Base-by-base conservation (phyloP, 345 rosid species). In the Ceriops tagal region DNA sequence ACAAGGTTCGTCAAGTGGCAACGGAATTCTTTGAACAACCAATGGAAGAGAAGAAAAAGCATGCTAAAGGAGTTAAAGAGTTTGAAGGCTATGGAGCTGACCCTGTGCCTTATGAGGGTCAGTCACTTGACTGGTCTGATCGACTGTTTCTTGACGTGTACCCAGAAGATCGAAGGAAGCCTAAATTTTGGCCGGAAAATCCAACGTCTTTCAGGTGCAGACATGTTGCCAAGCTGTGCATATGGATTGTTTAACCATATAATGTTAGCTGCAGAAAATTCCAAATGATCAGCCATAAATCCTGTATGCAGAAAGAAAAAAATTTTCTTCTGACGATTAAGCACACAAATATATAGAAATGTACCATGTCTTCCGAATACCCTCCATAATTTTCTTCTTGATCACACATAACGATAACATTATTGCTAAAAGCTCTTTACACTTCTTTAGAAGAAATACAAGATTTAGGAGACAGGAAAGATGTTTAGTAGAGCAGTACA, bases 101-200 rank as follows among this genome's bases (percentile, higher is more conserved):
- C 31, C 59, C 59, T 56, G 31, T 56, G 30, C 59, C 59, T 24
- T 56, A 56, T 24, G 59, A 56, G 24, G 59, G 59, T 27, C 59
- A 56, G 30, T 56, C 59, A 0, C 59, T 56, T 37, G 77, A 73
- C 77, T 67, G 77, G 77, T 73, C 77, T 31, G 77, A 74, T 62
- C 72, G 77, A 61, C 67, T 74, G 8, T 57, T 67, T 56, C 68
- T 67, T 30, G 32, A 62, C 5, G 68, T 67, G 2, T 62, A 67
- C 28, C 77, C 77, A 53, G 68, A 68, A 31, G 72, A 74, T 62
- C 49, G 28, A 47, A 67, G 64, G 64, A 68, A 74, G n/a, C 64
- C 26, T n/a, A 55, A 35, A 24, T 58, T 65, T 34, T 72, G 66
- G 70, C 75, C 70, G 11, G 53, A 65, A 53, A 57, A 58, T 58